Percentiles rank a stretch among this genome's conserved stretches.
Conservation (phyloP, 1,284 basidiomycete genomes). For the Butyriboletus appendiculatus region DNA sequence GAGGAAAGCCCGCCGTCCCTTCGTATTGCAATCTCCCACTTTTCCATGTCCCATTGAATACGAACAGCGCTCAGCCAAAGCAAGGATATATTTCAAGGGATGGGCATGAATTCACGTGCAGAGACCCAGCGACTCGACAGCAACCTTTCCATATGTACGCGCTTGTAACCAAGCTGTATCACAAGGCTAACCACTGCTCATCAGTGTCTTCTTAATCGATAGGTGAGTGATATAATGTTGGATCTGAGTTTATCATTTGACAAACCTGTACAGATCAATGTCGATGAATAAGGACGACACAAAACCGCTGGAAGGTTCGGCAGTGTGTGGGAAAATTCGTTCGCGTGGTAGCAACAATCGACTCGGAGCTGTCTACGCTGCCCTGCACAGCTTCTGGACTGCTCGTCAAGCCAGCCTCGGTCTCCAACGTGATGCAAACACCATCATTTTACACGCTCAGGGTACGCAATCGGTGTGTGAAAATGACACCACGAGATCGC, state of each 20-base stretch:
- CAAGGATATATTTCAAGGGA: conserved; percentile 56
- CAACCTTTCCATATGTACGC: conserved; percentile 63
- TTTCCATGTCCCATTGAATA: conserved; percentile 47
- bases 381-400: conserved; percentile 53
- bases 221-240: conserved; percentile 31
- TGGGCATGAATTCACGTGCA: conserved; percentile 47
- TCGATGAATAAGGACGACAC: conserved; percentile 49
- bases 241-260: not conserved
- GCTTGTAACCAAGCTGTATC: not conserved
- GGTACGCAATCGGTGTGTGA: conserved; percentile 31
- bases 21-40: conserved; percentile 56
- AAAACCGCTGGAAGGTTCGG: conserved; percentile 42
- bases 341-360: conserved; percentile 40
- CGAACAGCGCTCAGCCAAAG: conserved; percentile 30
- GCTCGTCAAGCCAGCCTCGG: conserved; percentile 42
- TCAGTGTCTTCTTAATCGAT: conserved; percentile 55
- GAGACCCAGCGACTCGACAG: conserved; percentile 49
- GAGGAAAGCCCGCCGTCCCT: conserved; percentile 40
- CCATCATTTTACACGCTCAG: conserved; percentile 50
- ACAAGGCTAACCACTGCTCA: not conserved
- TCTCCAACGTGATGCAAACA: conserved; percentile 53
- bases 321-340: conserved; percentile 29
- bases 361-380: conserved; percentile 57
- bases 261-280: conserved; percentile 40
- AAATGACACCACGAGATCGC: conserved; percentile 48